Evolutionary conservation across 2,329 filamentous ascomycete genomes (phyloP).

Genomic region (Pseudogymnoascus sp.): DNA sequence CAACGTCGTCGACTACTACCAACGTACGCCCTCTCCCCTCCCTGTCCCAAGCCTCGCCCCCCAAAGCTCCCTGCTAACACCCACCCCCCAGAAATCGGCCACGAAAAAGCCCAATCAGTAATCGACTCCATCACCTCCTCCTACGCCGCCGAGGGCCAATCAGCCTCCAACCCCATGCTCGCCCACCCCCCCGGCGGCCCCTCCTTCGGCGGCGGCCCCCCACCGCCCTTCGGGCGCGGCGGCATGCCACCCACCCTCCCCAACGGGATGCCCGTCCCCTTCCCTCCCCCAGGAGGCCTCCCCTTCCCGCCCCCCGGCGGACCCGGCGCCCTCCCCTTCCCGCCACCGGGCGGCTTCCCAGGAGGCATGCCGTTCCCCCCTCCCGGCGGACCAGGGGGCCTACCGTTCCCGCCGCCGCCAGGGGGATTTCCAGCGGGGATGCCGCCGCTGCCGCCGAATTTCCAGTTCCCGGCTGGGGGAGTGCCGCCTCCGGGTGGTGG

Average conservation of each 20-base stretch:
- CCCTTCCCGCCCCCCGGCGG: constrained; percentile 38
- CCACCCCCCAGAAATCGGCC: constrained; percentile 70
- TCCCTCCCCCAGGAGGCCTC: constrained; percentile 29
- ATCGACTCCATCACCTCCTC: constrained; percentile 97
- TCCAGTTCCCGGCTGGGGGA: constrained; percentile 39
- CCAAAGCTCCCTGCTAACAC: neutral
- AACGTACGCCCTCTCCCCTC: constrained; percentile 50
- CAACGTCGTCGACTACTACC: constrained; percentile 98
- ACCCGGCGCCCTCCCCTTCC: constrained; percentile 10
- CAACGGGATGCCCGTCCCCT: constrained; percentile 30
- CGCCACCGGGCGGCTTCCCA: constrained; percentile 12
- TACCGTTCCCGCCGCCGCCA: constrained; percentile 7
- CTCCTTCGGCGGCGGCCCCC: constrained; percentile 29
- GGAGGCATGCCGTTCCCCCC: constrained; percentile 14
- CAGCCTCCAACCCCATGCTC: constrained; percentile 76
- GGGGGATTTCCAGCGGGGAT: constrained; percentile 9
- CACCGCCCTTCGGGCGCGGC: constrained; percentile 41
- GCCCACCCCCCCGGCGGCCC: constrained; percentile 50
- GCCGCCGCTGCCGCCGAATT: constrained; percentile 38
- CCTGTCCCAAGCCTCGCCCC: constrained; percentile 1
- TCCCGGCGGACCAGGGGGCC: constrained; percentile 11
- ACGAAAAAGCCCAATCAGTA: constrained; percentile 96
- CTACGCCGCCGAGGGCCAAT: constrained; percentile 89
- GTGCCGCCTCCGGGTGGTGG: constrained; percentile 30
- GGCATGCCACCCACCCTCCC: constrained; percentile 23